Base-by-base conservation (phyloP, 2,329 filamentous ascomycete species). In the Didymella pomorum region DNA sequence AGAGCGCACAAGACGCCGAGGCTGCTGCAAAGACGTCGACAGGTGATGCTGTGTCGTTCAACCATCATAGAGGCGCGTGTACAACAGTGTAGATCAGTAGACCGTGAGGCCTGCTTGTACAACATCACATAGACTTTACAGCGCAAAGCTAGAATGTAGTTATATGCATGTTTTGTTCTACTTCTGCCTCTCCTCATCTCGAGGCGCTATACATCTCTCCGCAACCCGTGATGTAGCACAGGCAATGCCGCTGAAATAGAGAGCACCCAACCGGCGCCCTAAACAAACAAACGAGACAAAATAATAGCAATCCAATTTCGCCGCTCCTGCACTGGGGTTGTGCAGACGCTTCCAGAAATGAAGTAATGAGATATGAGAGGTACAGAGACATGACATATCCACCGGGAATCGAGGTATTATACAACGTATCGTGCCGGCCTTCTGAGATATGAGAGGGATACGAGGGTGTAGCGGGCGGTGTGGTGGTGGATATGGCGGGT, bases 331-430 rank as follows among this genome's bases (percentile, higher is more conserved):
- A 31, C 12, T 31, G 29, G 29, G 29, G 29, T 31, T 31, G 2
- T 31, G 29, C 29, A 31, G 29, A 31, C 29, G 29, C 29, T 16
- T 31, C 29, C 35, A 55, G 52, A 55, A 54, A 50, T 25, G n/a
- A 53, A 49, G 20, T 26, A 41, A 52, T 31, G 41, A 50, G 35
- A 56, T 41, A 56, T 33, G 16, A 39, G 18, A 41, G 46, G 21
- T 25, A 35, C 31, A 35, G 41, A 44, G 46, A 56, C 44, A 25
- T 29, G 45, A 46, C 41, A 58, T 54, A 54, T 54, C 56, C 56
- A 58, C 56, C 50, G 57, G 57, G 57, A 60, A 60, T 60, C 57
- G 57, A 60, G 57, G 47, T 60, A 60, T 60, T 60, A 60, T 60
- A 56, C 57, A 60, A 60, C 57, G 57, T 60, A 60, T 60, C 57